Percentiles rank a stretch among this genome's conserved stretches.
phyloP scores from a whole-genome alignment of 257 asterid genomes.

The Plectranthus barbatus region DNA sequence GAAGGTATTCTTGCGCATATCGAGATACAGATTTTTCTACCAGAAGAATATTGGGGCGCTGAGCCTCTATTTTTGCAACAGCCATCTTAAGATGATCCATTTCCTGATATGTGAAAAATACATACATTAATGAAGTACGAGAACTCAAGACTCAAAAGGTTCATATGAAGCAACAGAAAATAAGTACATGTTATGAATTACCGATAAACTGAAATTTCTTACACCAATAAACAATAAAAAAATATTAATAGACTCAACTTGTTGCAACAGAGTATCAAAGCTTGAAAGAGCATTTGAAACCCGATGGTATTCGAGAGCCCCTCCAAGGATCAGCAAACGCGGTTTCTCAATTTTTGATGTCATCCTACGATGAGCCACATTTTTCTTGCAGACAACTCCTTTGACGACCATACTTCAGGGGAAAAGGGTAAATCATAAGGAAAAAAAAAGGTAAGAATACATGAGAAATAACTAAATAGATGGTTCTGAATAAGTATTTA shows the following conservation, averaged over 20 bases:
- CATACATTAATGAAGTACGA: not conserved
- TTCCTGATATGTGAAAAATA: constrained; percentile 46
- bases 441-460: constrained; percentile 4
- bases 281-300: constrained; percentile 90
- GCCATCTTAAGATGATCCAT: constrained; percentile 99
- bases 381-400: constrained; percentile 95
- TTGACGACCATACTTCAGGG: constrained; percentile 65
- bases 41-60: constrained; percentile 74
- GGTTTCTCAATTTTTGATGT: constrained; percentile 75
- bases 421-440: constrained; percentile 15
- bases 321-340: constrained; percentile 80
- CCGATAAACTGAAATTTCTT: not conserved
- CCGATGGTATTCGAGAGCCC: constrained; percentile 94
- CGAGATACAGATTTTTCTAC: constrained; percentile 98
- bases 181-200: not conserved
- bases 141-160: constrained; percentile 6
- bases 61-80: constrained; percentile 83
- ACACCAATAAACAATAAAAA: constrained; percentile 1
- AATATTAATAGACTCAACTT: constrained; percentile 43
- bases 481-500: not conserved
- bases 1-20: constrained; percentile 89
- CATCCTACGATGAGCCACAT: constrained; percentile 94
- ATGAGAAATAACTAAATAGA: constrained; percentile 1
- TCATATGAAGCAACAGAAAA: not conserved
- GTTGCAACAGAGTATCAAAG: constrained; percentile 90